Base-by-base conservation (phyloP, 257 asterid genomes). In the Salvia splendens region DNA sequence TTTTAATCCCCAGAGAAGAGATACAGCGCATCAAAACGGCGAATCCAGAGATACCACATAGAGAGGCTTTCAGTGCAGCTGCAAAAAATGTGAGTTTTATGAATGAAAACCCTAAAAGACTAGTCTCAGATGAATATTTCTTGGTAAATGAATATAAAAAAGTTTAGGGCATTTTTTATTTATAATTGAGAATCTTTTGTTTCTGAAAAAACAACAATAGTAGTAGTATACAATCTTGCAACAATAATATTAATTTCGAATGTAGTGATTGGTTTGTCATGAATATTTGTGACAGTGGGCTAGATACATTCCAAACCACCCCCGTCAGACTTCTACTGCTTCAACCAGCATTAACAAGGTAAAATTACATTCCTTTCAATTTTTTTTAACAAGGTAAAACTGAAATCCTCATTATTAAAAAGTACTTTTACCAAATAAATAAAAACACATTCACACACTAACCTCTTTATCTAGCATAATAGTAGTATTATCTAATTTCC, bases 61-160 rank as follows among this genome's bases (percentile, higher is more conserved):
- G 99, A 42, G 99, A 90, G 81, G 99, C 96, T 66, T 94, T 94
- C 77, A 94, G 99, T 68, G 91, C 97, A 12, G 99, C 97, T 56
- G 96, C 97, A 0, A 94, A 94, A 78, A 93, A 90, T 72, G 97
- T 92, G 41, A 71, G 87, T 38, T 20, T 15, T 12, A 14, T 58
- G 65, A 66, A 69, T 60, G 54, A 46, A 65, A 71, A 45, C 68
- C 68, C 30, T 24, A 59, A 40, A 16, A 15, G 4, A 15, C 2
- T 16, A 4, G n/a, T 10, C 28, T 50, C 55, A 50, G 11, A 16
- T 2, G 12, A 15, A 16, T 50, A 50, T 50, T 5, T 20, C 24
- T 20, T 20, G n/a, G n/a, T n/a, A 50, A 5, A 16, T 2, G 30
- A 15, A 16, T 50, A 50, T 50, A 24, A 24, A 24, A 24, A 24